These are phyloP conservation scores for Zygosaccharomyces pseudorouxii DNA, from an alignment of 805 yeast species.

Conservation along the genomic window DNA sequence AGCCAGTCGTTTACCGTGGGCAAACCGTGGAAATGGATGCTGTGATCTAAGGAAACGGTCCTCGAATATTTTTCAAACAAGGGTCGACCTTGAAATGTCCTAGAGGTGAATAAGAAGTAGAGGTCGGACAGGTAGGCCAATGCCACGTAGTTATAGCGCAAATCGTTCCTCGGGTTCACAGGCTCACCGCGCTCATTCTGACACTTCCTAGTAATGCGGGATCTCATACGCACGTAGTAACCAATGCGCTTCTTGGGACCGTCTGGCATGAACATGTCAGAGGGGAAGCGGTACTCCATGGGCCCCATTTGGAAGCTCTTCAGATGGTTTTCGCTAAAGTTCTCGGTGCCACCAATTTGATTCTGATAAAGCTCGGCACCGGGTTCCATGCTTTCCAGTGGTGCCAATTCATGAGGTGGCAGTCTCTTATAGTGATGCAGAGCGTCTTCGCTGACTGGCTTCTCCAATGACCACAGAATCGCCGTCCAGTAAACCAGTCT, in stretches of 20 bases:
- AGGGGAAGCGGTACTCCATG: conserved; percentile 35
- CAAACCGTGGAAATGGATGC: conserved; percentile 56
- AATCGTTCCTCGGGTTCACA: conserved; percentile 24
- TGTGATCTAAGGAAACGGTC: conserved; percentile 61
- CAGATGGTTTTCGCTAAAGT: conserved; percentile 19
- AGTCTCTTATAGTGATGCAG: conserved; percentile 25
- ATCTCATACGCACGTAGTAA: conserved; percentile 27
- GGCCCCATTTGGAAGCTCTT: conserved; percentile 36
- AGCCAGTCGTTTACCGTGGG: conserved; percentile 48
- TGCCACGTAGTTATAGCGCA: conserved; percentile 48
- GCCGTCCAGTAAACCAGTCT: conserved; percentile 48
- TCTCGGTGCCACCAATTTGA: conserved; percentile 12
- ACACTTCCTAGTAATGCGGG: conserved; percentile 6
- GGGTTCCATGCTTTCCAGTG: conserved; percentile 31
- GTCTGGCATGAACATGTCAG: conserved; percentile 31
- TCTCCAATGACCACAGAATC: conserved; percentile 40
- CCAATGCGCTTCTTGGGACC: conserved; percentile 19
- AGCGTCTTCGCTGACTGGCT: conserved; percentile 11
- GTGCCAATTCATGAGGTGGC: conserved; percentile 34
- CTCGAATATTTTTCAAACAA: conserved; percentile 42
- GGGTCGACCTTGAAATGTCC: conserved; percentile 46
- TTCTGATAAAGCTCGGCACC: conserved; percentile 21
- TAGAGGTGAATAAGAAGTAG: conserved; percentile 47
- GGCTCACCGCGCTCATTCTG: conserved; percentile 3
- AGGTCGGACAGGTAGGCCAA: conserved; percentile 58